Base-by-base conservation (phyloP, 768 basidiomycete species). In the Psilocybe cyanescens region DNA sequence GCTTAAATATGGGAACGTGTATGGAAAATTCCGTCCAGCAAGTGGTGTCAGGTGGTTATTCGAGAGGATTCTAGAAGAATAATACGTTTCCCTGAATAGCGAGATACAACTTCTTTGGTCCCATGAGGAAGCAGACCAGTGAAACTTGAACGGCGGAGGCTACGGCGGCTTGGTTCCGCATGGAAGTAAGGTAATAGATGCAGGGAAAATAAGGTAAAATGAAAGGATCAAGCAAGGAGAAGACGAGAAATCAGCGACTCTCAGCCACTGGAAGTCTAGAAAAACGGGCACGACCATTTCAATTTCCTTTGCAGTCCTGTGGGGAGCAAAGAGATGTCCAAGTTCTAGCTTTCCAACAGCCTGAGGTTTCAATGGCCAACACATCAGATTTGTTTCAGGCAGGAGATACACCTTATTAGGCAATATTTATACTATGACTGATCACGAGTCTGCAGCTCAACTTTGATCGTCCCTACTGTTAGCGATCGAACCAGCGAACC, bases 1-100 rank as follows among this genome's bases (percentile, higher is more conserved):
- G 63, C 55, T 54, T 64, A 64, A 50, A 59, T 57, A 64, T 41
- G 48, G 56, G 56, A 58, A 37, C 51, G 52, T 61, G 59, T 55
- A 28, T 48, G 59, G 45, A 6, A 52, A 29, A 37, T 11, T 41
- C 46, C 29, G 51, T 28, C 14, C 41, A 44, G 41, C 14, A 19
- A 30, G 28, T 37, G 28, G 51, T 31, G 55, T 58, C 61, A 62
- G 51, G 37, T 58, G 57, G 46, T 39, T 28, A 16, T 49, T 60
- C 53, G 29, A 61, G 60, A 61, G n/a, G 39, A 33, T 16, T 55
- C 37, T 29, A 54, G 53, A 60, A 39, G 35, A 12, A 30, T 28
- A 24, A 31, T n/a, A 37, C 51, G 11, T 19, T 37, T 33, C 33
- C 33, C 48, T 31, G 41, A 12, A 16, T 39, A 35, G 12, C 16